Base-by-base conservation (phyloP, 106 monocot genomes). In the Apostasia ramifera region DNA sequence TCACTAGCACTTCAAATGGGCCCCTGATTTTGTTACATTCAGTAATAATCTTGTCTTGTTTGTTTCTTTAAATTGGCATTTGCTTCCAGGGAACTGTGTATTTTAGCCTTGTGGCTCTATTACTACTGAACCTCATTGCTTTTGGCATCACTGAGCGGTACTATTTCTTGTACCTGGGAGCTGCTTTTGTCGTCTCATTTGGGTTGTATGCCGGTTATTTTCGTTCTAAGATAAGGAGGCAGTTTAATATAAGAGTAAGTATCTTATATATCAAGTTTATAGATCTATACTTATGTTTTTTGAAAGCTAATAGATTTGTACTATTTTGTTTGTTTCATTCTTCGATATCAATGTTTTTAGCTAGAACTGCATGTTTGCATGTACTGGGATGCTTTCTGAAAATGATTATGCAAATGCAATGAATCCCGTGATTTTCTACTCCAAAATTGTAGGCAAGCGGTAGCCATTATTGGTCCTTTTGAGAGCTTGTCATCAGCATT, bases 211-310 rank as follows among this genome's bases (percentile, higher is more conserved):
- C 79, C 47, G 88, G 94, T 63, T 86, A 88, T 69, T 95, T 88
- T 50, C 81, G 94, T 2, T 78, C 81, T 40, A 75, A 83, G 55
- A 83, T 91, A 14, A 83, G 83, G 70, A 88, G 74, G 69, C 83
- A 81, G 57, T 95, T 95, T 69, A 91, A 95, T 59, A 91, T 95
- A 64, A 85, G 81, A 77, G 94, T 88, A 76, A 76, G 83, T 42
- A 67, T 70, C 50, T 60, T 11, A 15, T 37, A 3, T 38, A 5
- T 50, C 13, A 46, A 45, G 6, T 64, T 64, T 47, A 64, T 64
- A 15, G 47, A 61, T 46, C 47, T 47, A 4, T 47, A 47, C 6
- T 50, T 50, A 0, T 50, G 50, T 5, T 50, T 50, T 50, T 50
- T 5, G 8, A 50, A 47, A 47, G 45, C 11, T 64, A 64, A 14